These are phyloP conservation scores for Raddia guianensis DNA, from an alignment of 176 grass and related monocot species.

Conservation along the genomic window DNA sequence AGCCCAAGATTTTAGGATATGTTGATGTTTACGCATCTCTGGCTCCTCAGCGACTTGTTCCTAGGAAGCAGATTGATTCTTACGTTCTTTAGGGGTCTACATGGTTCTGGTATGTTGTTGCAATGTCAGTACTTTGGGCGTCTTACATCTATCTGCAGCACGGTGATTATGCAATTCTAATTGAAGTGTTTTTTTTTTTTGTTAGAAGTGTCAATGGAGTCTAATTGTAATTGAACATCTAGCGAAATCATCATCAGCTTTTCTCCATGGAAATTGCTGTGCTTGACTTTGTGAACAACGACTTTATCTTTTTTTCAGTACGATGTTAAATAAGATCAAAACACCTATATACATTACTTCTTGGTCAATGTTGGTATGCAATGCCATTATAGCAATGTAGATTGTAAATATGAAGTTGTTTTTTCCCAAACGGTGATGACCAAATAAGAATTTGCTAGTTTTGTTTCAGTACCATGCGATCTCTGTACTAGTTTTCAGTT, in stretches of 20 bases:
- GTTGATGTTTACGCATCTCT: background rate
- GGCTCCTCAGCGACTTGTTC: background rate
- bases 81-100: background rate
- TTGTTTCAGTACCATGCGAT: background rate
- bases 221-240: conserved; percentile 2
- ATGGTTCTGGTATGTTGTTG: conserved; percentile 3
- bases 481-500: background rate
- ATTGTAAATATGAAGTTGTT: conserved; percentile 16
- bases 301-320: background rate
- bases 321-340: background rate
- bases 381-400: background rate
- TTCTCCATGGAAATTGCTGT: background rate
- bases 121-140: background rate
- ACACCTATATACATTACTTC: background rate
- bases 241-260: background rate
- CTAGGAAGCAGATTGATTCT: background rate
- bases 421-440: background rate
- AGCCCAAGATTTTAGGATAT: background rate
- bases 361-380: background rate
- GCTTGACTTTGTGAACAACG: background rate
- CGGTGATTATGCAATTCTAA: conserved; percentile 26
- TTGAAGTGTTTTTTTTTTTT: background rate
- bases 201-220: background rate
- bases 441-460: conserved; percentile 19
- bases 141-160: conserved; percentile 6